These are phyloP conservation scores for Suillus luteus DNA, from an alignment of 768 basidiomycete species.

Conservation along the genomic window DNA sequence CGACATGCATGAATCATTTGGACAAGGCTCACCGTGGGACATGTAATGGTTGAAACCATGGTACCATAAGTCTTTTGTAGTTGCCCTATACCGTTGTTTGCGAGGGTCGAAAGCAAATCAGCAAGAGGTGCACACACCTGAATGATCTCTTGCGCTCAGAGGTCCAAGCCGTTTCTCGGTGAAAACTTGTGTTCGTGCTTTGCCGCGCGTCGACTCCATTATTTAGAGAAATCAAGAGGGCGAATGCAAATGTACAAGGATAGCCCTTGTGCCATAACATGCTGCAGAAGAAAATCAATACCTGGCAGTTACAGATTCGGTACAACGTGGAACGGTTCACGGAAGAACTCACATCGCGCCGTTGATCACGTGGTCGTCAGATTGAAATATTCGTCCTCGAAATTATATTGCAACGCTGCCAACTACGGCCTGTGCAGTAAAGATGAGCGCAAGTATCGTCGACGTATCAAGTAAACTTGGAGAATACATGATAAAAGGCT, in stretches of 20 bases:
- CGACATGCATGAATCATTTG: conserved; percentile 3
- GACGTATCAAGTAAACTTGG: conserved; percentile 67
- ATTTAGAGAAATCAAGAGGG: conserved; percentile 42
- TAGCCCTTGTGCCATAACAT: conserved; percentile 50
- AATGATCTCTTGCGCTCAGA: conserved; percentile 54
- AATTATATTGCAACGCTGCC: background rate
- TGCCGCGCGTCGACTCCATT: conserved; percentile 18
- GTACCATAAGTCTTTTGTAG: conserved; percentile 79
- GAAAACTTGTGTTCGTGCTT: conserved; percentile 16
- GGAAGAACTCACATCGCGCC: background rate
- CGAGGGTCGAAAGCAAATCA: background rate
- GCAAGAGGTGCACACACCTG: conserved; percentile 44
- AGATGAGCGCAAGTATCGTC: conserved; percentile 52
- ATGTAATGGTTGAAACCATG: conserved; percentile 92
- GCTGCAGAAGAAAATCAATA: conserved; percentile 16
- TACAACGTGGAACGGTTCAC: conserved; percentile 24
- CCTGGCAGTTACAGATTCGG: conserved; percentile 17
- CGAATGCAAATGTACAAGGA: conserved; percentile 49
- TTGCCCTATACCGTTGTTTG: conserved; percentile 49
- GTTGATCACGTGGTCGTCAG: conserved; percentile 4
- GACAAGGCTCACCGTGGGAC: conserved; percentile 59
- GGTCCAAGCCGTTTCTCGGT: conserved; percentile 50
- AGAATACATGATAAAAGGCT: conserved; percentile 75
- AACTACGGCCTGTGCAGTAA: conserved; percentile 1
- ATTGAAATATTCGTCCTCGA: conserved; percentile 1